A percentile compares a stretch with the other conserved stretches of the same genome.
Conservation (phyloP, 2,329 filamentous ascomycete genomes). For the Nigrograna mackinnonii region DNA sequence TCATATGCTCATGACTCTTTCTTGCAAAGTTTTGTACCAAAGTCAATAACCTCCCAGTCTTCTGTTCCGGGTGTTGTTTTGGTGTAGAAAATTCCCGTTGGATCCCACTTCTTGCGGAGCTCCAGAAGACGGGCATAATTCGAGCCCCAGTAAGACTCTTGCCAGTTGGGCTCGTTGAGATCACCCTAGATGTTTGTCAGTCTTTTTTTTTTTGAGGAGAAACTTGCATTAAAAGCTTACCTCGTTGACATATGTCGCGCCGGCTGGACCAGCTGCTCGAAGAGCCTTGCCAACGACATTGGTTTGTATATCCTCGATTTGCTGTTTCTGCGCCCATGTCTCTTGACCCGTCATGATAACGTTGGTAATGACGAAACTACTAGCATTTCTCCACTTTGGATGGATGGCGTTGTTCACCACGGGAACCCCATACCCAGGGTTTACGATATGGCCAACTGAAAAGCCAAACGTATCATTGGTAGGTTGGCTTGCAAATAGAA, state of each 20-base stretch:
- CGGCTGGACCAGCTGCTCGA: slow-evolving; percentile 30
- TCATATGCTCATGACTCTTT: slow-evolving; percentile 11
- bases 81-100: slow-evolving; percentile 37
- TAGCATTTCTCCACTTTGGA: slow-evolving; percentile 37
- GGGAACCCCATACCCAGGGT: slow-evolving; percentile 31
- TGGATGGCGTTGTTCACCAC: slow-evolving; percentile 38
- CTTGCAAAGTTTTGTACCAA: slow-evolving; percentile 38
- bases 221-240: slow-evolving; percentile 9
- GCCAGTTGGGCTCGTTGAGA: slow-evolving; percentile 40
- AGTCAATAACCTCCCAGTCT: slow-evolving; percentile 36
- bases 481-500: slow-evolving; percentile 26
- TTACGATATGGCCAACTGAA: slow-evolving; percentile 37
- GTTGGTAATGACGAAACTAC: slow-evolving; percentile 39
- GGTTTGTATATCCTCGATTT: slow-evolving; percentile 29
- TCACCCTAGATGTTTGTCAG: slow-evolving; percentile 24
- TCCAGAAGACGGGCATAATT: slow-evolving; percentile 36
- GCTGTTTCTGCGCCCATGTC: slow-evolving; percentile 32
- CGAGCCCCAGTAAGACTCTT: slow-evolving; percentile 36
- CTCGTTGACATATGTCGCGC: slow-evolving; percentile 41
- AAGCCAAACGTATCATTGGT: slow-evolving; percentile 23
- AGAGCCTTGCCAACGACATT: slow-evolving; percentile 32
- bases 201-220: not conserved
- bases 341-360: slow-evolving; percentile 30
- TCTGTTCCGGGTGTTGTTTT: slow-evolving; percentile 39
- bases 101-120: slow-evolving; percentile 37